Evolutionary conservation across 1,139 yeast genomes (phyloP).

Genomic region (Diutina siamensis): DNA sequence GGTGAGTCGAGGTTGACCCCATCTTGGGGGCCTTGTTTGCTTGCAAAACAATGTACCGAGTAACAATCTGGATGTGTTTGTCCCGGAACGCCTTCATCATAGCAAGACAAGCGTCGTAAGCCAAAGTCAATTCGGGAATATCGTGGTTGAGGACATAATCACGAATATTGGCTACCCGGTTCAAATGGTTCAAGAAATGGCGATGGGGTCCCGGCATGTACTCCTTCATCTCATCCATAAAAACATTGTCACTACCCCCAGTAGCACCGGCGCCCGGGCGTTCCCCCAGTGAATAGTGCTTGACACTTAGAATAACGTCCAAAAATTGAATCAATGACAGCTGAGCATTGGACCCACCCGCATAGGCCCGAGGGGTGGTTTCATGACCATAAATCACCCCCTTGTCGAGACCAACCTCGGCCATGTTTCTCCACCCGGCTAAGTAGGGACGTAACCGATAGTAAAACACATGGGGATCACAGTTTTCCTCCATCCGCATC

Average conservation of each 20-base stretch:
- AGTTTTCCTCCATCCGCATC: constrained; percentile 83
- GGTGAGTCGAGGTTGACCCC: constrained; percentile 43
- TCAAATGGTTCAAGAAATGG: constrained; percentile 52
- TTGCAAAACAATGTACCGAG: constrained; percentile 73
- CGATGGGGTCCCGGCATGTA: constrained; percentile 89
- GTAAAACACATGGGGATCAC: constrained; percentile 88
- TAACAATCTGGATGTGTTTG: constrained; percentile 85
- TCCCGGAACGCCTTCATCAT: constrained; percentile 84
- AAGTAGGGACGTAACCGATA: constrained; percentile 77
- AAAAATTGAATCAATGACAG: constrained; percentile 79
- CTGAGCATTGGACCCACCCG: constrained; percentile 95
- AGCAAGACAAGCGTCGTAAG: constrained; percentile 85
- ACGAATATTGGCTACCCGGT: constrained; percentile 46
- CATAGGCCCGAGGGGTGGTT: constrained; percentile 40
- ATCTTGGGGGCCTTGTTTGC: constrained; percentile 43
- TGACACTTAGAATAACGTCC: constrained; percentile 65
- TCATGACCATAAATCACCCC: constrained; percentile 76
- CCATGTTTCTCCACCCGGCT: constrained; percentile 95
- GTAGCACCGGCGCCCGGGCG: constrained; percentile 18
- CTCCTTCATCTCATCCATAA: constrained; percentile 70
- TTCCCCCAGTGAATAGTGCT: constrained; percentile 71
- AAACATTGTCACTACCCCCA: constrained; percentile 31
- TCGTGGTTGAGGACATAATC: constrained; percentile 41
- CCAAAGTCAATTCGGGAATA: constrained; percentile 47
- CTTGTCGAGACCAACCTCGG: constrained; percentile 67